These are phyloP conservation scores for Coemansia furcata DNA, from an alignment of 192 early-diverging fungal species.

Conservation along the genomic window DNA sequence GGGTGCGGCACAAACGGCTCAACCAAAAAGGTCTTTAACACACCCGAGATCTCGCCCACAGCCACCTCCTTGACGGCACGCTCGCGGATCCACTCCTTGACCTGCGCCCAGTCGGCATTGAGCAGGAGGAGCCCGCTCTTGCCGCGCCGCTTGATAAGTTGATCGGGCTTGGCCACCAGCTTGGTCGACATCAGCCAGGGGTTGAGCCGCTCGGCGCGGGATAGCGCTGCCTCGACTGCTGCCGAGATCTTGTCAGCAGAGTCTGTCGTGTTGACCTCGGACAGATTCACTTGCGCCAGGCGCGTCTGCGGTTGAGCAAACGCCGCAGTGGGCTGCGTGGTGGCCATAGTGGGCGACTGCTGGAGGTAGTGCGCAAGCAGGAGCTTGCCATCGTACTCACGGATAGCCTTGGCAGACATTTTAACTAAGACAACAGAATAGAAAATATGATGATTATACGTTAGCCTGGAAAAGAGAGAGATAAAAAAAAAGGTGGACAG, in stretches of 20 bases:
- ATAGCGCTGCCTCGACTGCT: conserved; percentile 66
- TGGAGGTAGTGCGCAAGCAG: conserved; percentile 88
- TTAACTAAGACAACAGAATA: neutral
- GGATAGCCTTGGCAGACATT: conserved; percentile 90
- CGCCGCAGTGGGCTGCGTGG: conserved; percentile 53
- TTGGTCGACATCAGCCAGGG: conserved; percentile 79
- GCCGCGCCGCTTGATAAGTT: conserved; percentile 96
- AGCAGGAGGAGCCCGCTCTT: conserved; percentile 93
- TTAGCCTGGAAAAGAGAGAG: neutral
- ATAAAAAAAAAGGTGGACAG: neutral
- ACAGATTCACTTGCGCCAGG: conserved; percentile 76
- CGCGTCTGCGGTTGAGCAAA: conserved; percentile 72
- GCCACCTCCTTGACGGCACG: conserved; percentile 84
- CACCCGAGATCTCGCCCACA: conserved; percentile 79
- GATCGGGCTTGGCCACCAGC: conserved; percentile 97
- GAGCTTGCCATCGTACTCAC: conserved; percentile 98
- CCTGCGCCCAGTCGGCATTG: conserved; percentile 85
- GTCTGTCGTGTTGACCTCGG: conserved; percentile 53
- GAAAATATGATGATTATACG: neutral
- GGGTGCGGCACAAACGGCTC: conserved; percentile 95
- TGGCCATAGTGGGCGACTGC: conserved; percentile 62
- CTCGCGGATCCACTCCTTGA: conserved; percentile 86
- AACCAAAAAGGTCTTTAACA: conserved; percentile 91
- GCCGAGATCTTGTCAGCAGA: conserved; percentile 56
- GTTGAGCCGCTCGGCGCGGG: conserved; percentile 69